Evolutionary conservation across 176 grass and related monocot genomes (phyloP).

Genomic region (Zoysia japonica): DNA sequence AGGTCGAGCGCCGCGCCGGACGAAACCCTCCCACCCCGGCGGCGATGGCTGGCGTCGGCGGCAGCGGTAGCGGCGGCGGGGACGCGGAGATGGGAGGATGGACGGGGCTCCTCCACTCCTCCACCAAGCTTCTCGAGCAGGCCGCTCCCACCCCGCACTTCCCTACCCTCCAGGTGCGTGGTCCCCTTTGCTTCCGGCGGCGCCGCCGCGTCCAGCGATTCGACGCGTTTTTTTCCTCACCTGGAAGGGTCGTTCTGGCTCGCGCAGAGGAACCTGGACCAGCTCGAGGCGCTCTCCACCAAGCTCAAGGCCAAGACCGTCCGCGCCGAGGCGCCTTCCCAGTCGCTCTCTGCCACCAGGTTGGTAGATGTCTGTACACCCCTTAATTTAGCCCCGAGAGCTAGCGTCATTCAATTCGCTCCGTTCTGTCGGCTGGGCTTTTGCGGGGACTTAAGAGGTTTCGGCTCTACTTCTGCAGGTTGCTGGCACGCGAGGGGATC

Average conservation of each 20-base stretch:
- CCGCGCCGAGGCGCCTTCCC: conserved; percentile 73
- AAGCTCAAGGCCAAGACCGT: conserved; percentile 98
- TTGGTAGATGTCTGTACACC: conserved; percentile 23
- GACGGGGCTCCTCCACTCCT: conserved; percentile 84
- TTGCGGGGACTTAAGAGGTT: conserved; percentile 45
- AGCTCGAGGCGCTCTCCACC: conserved; percentile 90
- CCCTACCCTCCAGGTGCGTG: conserved; percentile 75
- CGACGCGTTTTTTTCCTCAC: not conserved
- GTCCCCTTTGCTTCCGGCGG: not conserved
- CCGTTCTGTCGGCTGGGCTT: not conserved
- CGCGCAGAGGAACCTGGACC: conserved; percentile 86
- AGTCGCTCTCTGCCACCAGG: conserved; percentile 87
- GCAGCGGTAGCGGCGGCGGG: conserved; percentile 37
- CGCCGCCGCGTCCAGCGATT: not conserved
- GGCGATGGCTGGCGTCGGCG: conserved; percentile 48
- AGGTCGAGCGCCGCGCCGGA: conserved; percentile 41
- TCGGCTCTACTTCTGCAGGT: conserved; percentile 45
- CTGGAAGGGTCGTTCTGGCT: conserved; percentile 20
- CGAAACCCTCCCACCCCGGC: conserved; percentile 40
- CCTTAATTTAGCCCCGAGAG: not conserved
- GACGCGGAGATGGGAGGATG: conserved; percentile 79
- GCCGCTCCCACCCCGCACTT: conserved; percentile 77
- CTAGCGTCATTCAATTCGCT: not conserved
- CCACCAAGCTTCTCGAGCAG: conserved; percentile 88
- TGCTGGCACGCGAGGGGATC: conserved; percentile 93